phyloP scores from a whole-genome alignment of 345 rosid genomes.

The Eucalyptus microcorys region DNA sequence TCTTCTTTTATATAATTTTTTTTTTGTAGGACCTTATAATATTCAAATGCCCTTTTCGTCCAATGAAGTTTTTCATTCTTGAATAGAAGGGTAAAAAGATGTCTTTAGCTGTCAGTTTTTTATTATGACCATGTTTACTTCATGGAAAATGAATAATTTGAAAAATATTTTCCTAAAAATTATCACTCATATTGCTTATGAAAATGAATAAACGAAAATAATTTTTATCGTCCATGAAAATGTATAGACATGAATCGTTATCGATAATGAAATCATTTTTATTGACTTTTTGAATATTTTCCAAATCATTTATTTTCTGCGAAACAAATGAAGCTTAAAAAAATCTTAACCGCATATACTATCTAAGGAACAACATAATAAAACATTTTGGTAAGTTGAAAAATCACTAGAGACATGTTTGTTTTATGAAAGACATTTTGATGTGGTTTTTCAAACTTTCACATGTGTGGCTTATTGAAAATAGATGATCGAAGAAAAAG shows the following conservation, averaged over 20 bases:
- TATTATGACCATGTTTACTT: not conserved
- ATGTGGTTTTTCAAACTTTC: not conserved
- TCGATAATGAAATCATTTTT: accelerated
- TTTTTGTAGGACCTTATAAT: not conserved
- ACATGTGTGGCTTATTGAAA: not conserved
- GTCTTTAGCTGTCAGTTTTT: not conserved
- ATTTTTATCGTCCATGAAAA: too few relatives aligned
- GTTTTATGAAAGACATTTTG: not conserved
- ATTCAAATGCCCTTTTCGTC: not conserved
- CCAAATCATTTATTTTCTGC: accelerated
- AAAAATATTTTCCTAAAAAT: too few relatives aligned
- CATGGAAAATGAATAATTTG: accelerated
- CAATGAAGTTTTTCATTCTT: not conserved
- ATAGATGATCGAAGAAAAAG: not conserved
- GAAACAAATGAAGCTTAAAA: not conserved
- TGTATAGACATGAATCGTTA: too few relatives aligned
- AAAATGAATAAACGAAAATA: too few relatives aligned
- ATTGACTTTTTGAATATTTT: too few relatives aligned
- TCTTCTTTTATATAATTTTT: not conserved
- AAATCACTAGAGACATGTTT: not conserved
- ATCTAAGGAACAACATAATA: not conserved
- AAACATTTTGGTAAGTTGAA: not conserved
- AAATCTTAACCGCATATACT: not conserved
- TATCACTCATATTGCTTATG: too few relatives aligned
- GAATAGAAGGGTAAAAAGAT: not conserved